A percentile compares a stretch with the other conserved stretches of the same genome.
These are phyloP conservation scores for Saprolegnia diclina DNA, from an alignment of 352 stramenopile genomes.

Conservation along the genomic window DNA sequence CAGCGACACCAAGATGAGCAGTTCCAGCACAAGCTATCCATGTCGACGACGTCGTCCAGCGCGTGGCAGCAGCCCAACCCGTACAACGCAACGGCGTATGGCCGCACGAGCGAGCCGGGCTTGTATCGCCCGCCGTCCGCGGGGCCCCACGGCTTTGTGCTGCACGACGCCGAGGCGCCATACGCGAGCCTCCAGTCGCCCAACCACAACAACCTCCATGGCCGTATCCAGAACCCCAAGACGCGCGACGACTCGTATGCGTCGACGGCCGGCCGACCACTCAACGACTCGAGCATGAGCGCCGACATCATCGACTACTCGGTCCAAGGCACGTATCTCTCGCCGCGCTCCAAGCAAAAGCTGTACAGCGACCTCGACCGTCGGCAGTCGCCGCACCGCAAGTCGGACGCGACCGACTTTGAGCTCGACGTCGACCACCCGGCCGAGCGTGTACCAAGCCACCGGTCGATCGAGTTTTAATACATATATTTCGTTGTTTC, in stretches of 20 bases:
- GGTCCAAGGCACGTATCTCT: conserved; percentile 11
- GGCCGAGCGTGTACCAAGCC: conserved; percentile 30
- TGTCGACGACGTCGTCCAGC: neutral
- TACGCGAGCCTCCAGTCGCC: conserved; percentile 12
- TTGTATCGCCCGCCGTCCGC: conserved; percentile 14
- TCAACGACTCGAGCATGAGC: conserved; percentile 5
- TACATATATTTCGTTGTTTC: too few species aligned
- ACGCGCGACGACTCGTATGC: conserved; percentile 4
- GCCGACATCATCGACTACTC: conserved; percentile 20
- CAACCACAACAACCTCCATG: neutral
- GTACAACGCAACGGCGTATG: neutral
- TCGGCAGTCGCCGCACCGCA: neutral
- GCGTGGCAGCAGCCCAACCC: neutral
- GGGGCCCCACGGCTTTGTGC: neutral
- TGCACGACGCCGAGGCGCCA: neutral
- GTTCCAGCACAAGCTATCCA: neutral
- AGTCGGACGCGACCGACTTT: conserved; percentile 24
- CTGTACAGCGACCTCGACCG: conserved; percentile 18
- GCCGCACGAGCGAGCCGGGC: neutral
- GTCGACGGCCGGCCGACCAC: neutral
- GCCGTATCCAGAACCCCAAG: conserved; percentile 8
- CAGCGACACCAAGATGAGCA: neutral
- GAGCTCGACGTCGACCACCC: conserved; percentile 16
- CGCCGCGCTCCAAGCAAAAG: neutral
- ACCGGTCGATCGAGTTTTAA: conserved; percentile 60